Conservation (phyloP, 768 basidiomycete species). For the Tulasnella sp. region DNA sequence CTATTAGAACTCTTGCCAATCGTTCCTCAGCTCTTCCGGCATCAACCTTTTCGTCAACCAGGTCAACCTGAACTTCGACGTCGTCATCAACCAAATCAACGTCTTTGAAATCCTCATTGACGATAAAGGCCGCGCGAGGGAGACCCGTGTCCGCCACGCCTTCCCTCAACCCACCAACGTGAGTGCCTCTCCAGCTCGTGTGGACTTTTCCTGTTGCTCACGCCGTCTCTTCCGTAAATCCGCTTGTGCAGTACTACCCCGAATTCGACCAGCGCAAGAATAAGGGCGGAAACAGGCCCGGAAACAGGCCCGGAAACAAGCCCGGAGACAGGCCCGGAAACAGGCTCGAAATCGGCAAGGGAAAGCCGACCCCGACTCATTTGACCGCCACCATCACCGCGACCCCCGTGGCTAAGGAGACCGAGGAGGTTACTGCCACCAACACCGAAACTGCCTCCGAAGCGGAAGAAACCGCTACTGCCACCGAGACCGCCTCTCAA, state of each 20-base stretch:
- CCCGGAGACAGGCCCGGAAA: no score
- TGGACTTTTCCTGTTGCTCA: neutral
- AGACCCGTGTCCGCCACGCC: neutral
- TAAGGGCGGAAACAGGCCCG: neutral
- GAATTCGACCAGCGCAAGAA: slow-evolving; percentile 1
- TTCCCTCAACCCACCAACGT: slow-evolving; percentile 18
- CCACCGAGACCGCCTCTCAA: neutral
- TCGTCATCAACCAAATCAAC: neutral
- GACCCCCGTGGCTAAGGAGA: neutral
- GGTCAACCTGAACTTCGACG: neutral
- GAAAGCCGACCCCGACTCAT: neutral
- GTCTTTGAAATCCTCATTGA: slow-evolving; percentile 4
- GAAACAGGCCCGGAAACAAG: no score
- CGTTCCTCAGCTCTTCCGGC: neutral
- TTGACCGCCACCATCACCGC: neutral
- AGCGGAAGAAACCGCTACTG: neutral
- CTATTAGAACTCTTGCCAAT: neutral
- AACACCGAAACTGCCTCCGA: neutral
- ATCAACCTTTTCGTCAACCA: slow-evolving; percentile 1
- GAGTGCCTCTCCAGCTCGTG: neutral
- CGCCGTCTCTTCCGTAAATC: neutral
- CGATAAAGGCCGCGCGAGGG: neutral
- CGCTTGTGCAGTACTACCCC: neutral
- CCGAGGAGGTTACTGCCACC: neutral
- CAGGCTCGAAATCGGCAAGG: neutral